A percentile compares a stretch with the other conserved stretches of the same genome.
These are phyloP conservation scores for Glycine latifolia DNA, from an alignment of 306 rosid genomes.

Conservation along the genomic window DNA sequence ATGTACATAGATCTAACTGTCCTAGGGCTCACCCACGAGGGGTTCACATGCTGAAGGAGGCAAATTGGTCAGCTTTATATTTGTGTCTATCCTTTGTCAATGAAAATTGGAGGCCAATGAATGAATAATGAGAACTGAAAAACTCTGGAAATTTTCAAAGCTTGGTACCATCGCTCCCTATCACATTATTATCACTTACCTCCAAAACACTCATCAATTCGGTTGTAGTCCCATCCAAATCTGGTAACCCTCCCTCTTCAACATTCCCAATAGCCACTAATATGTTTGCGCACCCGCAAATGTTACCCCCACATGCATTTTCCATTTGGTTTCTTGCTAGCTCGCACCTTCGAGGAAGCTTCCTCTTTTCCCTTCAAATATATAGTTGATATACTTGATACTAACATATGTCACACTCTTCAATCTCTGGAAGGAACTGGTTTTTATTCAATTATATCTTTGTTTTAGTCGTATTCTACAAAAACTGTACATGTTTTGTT, in stretches of 20 bases:
- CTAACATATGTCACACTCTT: not conserved
- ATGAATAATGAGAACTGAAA: not conserved
- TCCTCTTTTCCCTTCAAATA: slow-evolving; percentile 38
- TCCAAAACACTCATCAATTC: slow-evolving; percentile 3
- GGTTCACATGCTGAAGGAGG: slow-evolving; percentile 15
- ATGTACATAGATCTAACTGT: not conserved
- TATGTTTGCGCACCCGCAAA: not conserved
- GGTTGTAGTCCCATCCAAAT: slow-evolving; percentile 3
- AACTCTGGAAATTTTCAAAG: not conserved
- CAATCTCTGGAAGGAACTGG: not conserved
- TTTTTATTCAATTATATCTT: not conserved
- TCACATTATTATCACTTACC: not conserved
- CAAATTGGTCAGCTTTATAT: slow-evolving; percentile 4
- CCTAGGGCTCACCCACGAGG: not conserved
- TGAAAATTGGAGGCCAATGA: not conserved
- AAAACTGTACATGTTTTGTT: not conserved
- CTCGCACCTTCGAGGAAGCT: slow-evolving; percentile 42
- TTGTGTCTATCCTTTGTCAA: not conserved
- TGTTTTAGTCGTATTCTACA: not conserved
- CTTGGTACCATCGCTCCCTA: not conserved
- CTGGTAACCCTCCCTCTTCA: slow-evolving; percentile 11
- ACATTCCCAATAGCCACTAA: slow-evolving; percentile 9
- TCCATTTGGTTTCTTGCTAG: not conserved
- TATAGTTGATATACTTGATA: not conserved
- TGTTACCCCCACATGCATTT: slow-evolving; percentile 36